A percentile compares a stretch with the other conserved stretches of the same genome.
These are phyloP conservation scores for Plasmodium gaboni DNA, from an alignment of 169 alveolate genomes.

Conservation along the genomic window DNA sequence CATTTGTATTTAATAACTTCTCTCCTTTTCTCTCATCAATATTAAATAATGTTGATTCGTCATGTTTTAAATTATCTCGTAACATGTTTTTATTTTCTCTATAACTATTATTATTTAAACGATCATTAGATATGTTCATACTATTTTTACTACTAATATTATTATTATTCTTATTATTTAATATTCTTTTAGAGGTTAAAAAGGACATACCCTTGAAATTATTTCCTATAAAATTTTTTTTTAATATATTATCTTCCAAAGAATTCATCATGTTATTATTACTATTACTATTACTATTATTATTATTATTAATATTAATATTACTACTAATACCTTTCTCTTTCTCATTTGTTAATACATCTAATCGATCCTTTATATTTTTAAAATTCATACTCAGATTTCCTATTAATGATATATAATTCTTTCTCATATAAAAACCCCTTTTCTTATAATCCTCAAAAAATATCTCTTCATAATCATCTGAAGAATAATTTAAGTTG, in stretches of 20 bases:
- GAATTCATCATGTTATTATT: neutral
- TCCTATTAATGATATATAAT: slow-evolving; percentile 42
- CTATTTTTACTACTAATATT: neutral
- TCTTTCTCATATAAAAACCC: neutral
- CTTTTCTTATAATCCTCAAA: neutral
- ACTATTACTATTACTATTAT: neutral
- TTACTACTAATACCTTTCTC: neutral
- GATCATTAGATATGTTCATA: neutral
- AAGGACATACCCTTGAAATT: slow-evolving; percentile 34
- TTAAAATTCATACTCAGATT: slow-evolving; percentile 47
- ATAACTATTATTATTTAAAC: neutral
- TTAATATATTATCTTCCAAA: slow-evolving; percentile 5
- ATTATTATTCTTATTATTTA: neutral
- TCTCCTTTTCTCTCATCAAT: neutral
- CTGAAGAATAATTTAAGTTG: slow-evolving; percentile 23
- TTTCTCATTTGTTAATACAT: neutral
- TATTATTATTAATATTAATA: neutral
- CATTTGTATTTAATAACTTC: neutral
- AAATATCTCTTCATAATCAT: slow-evolving; percentile 42
- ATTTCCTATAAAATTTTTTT: slow-evolving; percentile 56
- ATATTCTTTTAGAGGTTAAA: slow-evolving; percentile 17
- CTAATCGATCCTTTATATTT: slow-evolving; percentile 2
- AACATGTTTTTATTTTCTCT: neutral
- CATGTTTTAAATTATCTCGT: neutral
- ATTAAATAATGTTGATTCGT: neutral